These are phyloP conservation scores for Pythium brachiatum DNA, from an alignment of 352 stramenopile genomes.

Conservation along the genomic window DNA sequence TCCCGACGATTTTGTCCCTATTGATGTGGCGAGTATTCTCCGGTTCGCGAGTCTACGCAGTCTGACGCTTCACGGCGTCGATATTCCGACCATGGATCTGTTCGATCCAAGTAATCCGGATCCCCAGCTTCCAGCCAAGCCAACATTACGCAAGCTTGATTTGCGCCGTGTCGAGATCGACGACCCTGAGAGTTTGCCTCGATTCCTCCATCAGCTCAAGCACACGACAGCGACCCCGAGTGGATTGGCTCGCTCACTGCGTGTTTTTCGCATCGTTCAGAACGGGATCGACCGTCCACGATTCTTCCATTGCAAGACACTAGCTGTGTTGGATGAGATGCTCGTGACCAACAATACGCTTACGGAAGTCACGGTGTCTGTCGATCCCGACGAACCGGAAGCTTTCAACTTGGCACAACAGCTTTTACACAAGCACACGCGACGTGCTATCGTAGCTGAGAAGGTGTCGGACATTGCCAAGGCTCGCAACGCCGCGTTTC, in stretches of 20 bases:
- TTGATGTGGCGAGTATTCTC: background rate
- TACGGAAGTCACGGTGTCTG: too few species aligned
- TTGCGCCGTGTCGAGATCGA: background rate
- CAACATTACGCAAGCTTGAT: background rate
- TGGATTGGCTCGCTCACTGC: too few species aligned
- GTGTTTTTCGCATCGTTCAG: too few species aligned
- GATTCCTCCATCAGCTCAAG: background rate
- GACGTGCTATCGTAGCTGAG: too few species aligned
- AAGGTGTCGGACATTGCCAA: background rate
- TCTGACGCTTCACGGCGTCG: background rate
- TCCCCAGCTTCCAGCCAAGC: background rate
- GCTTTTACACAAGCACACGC: too few species aligned
- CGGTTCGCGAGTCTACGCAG: background rate
- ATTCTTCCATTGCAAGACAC: too few species aligned
- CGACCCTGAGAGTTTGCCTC: background rate
- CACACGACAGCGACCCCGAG: background rate
- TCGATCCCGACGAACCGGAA: too few species aligned
- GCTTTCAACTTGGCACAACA: background rate
- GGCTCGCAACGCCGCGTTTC: background rate
- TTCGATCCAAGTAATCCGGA: background rate
- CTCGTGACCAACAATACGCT: too few species aligned
- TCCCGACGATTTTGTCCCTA: background rate
- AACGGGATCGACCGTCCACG: too few species aligned
- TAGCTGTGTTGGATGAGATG: too few species aligned
- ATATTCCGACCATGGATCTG: background rate